Evolutionary conservation across 2,329 filamentous ascomycete genomes (phyloP), one percentile per base, ranked within the genome.

Genomic region (Fonsecaea nubica): DNA sequence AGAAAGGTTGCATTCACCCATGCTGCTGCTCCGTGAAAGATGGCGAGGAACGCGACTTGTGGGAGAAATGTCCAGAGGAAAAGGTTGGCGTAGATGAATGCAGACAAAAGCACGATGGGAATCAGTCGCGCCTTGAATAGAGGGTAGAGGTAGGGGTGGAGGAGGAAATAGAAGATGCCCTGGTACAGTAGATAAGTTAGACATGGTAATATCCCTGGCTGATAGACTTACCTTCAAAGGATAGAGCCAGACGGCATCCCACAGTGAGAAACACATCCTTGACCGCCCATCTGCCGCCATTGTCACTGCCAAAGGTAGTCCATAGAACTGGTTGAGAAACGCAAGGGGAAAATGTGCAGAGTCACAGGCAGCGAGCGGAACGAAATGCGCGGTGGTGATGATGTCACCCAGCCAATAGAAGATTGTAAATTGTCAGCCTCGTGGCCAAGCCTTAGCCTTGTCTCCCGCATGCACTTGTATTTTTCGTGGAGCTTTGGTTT

Each of bases 11-110:
- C 93, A 73, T 92, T 97, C 64, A 97, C 80, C 91, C 92, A 96
- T n/a, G 95, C 95, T 35, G 89, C 89, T 66, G 88, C 79, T 25
- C 91, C 91, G 74, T 98, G 93, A 77, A 97, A 98, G 72, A 98
- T 87, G 15, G 91, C 89, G 25, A 99, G 85, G 74, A 99, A 92
- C 1, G 92, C 91, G 63, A 92, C 92, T 76, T 98, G 92, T 0
- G 94, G 94, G 2, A 97, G 80, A 73, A 96, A 98, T 0, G 92
- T 84, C 78, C 95, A 96, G 12, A 92, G 83, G 78, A 98, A 98
- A 21, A 98, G 87, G 21, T 96, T 83, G n/a, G 89, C 81, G 69
- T 97, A 92, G 13, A 97, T 90, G 62, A 95, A 87, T 13, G 90
- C 81, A 0, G 93, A 97, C 12, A 97, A 89, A 13, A 97, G 81